A percentile compares a stretch with the other conserved stretches of the same genome.
Evolutionary conservation across 2,329 filamentous ascomycete species (phyloP).

Genomic region (Penicillium griseofulvum): DNA sequence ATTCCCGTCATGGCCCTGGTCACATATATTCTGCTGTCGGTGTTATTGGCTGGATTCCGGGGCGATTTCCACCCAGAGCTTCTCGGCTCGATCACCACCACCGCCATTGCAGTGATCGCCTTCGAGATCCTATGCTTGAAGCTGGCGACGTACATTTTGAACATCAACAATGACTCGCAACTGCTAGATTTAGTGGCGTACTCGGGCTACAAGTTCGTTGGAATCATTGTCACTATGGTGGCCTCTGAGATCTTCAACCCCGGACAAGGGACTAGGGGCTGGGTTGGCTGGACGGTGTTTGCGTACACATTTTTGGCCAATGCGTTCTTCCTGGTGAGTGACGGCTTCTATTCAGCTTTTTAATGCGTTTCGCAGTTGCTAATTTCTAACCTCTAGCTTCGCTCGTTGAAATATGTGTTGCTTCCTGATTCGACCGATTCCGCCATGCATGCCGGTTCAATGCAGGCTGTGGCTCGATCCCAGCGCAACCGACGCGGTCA

Average conservation of each 20-base stretch:
- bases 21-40: conserved; percentile 93
- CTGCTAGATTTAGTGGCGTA: conserved; percentile 93
- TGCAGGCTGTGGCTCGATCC: conserved; percentile 72
- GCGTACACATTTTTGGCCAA: conserved; percentile 90
- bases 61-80: conserved; percentile 94
- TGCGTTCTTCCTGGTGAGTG: conserved; percentile 83
- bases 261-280: conserved; percentile 78
- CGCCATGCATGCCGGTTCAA: conserved; percentile 57
- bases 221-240: conserved; percentile 84
- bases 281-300: conserved; percentile 86
- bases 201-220: conserved; percentile 97
- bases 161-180: conserved; percentile 90
- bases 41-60: conserved; percentile 81
- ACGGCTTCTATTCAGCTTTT: too few relatives aligned
- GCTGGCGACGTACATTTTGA: conserved; percentile 87
- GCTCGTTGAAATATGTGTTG: conserved; percentile 92
- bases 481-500: conserved; percentile 86
- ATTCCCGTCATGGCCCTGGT: conserved; percentile 98
- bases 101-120: conserved; percentile 76
- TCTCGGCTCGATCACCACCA: conserved; percentile 82
- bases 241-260: conserved; percentile 74
- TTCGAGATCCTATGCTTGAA: conserved; percentile 90
- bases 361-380: background rate
- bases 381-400: conserved; percentile 59
- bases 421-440: conserved; percentile 76